Evolutionary conservation across 2,329 filamentous ascomycete genomes (phyloP).

Genomic region (Cordyceps fumosorosea): DNA sequence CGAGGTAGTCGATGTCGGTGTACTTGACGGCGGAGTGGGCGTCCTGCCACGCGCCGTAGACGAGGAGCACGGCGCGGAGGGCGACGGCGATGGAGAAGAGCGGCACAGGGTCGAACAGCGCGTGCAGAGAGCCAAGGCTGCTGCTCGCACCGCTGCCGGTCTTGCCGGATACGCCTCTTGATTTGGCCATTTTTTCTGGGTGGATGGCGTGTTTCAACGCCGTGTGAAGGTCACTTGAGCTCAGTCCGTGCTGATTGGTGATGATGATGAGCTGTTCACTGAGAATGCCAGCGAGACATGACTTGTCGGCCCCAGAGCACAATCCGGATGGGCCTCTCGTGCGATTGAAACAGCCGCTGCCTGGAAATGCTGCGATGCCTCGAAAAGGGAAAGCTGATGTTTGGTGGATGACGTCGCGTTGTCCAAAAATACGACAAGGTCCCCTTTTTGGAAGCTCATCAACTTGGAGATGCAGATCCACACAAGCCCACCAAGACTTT

Average conservation of each 20-base stretch:
- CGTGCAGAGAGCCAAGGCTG: conserved; percentile 12
- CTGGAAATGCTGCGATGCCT: neutral
- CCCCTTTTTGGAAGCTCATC: conserved; percentile 1
- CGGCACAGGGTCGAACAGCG: conserved; percentile 30
- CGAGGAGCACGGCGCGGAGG: conserved; percentile 65
- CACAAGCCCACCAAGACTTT: conserved; percentile 4
- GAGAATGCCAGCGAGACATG: neutral
- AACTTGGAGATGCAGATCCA: conserved; percentile 6
- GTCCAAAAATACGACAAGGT: neutral
- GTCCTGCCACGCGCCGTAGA: conserved; percentile 92
- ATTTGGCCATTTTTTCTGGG: neutral
- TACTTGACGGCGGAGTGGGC: conserved; percentile 89
- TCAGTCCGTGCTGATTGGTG: neutral
- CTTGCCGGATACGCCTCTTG: neutral
- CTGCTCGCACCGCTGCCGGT: neutral
- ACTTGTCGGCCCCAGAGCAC: neutral
- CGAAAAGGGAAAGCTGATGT: neutral
- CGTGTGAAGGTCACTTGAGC: neutral
- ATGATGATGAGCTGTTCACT: neutral
- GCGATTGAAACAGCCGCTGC: neutral
- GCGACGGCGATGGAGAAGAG: conserved; percentile 53
- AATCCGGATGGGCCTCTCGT: neutral
- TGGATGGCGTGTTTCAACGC: neutral
- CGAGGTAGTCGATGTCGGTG: conserved; percentile 97
- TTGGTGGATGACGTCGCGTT: neutral